Evolutionary conservation across 2,329 filamentous ascomycete genomes (phyloP), one percentile per base, ranked within the genome.

Genomic region (Annulohypoxylon truncatum): DNA sequence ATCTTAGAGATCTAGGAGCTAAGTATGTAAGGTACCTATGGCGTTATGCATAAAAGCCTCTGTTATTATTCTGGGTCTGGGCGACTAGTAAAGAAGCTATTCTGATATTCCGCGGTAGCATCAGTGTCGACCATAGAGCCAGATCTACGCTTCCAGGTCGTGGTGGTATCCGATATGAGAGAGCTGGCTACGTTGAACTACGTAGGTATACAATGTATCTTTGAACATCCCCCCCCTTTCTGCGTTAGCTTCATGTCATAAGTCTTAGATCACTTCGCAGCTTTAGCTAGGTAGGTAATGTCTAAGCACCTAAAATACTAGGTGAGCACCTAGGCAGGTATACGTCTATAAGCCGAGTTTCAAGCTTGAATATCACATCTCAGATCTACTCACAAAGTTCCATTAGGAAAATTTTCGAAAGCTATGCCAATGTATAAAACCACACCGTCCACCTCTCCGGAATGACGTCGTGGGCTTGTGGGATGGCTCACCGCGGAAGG

Each of bases 381-480:
- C 9, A 7, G 15, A 20, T 10, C 50, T 52, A 46, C 51, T 47
- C 44, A 50, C 24, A 13, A 51, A 24, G 22, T 44, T 12, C 10
- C 26, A 42, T 24, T 9, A 10, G 35, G 15, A 28, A 5, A 15
- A 24, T 20, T 26, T 22, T 29, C 12, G 15, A 40, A 18, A 40
- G 42, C 15, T 28, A 59, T 63, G 51, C 33, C 31, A 56, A 59
- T 55, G 35, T 35, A 55, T 56, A 59, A 13, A 59, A 10, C 51
- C 47, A 55, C 64, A 56, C 54, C 53, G 22, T 42, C 18, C n/a
- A 10, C 26, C 18, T 35, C 26, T 13, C 33, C 42, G 12, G 18
- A 10, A 68, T 68, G 66, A 68, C 66, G 66, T 68, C 59, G 59
- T 29, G 40, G 31, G 26, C 51, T 22, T 52, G 54, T 59, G 52